phyloP scores from a whole-genome alignment of 805 yeast species.

The Tetrapisispora arboricola region DNA sequence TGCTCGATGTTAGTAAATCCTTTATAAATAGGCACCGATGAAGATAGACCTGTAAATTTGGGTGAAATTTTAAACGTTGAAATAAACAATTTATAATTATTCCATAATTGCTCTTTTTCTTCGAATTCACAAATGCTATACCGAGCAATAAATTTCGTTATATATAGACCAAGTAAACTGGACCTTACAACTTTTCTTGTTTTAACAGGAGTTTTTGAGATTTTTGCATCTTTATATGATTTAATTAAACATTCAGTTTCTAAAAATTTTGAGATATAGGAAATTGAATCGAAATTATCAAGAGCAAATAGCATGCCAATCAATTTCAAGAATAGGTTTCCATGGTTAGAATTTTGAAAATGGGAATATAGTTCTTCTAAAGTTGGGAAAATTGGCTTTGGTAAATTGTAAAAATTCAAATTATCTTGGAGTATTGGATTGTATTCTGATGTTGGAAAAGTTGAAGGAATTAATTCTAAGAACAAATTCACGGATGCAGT shows the following conservation, averaged over 20 bases:
- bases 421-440: slow-evolving; percentile 14
- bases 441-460: slow-evolving; percentile 10
- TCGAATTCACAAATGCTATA: slow-evolving; percentile 5
- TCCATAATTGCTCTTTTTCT: slow-evolving; percentile 7
- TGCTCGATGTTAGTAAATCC: background rate
- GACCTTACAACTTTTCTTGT: slow-evolving; percentile 6
- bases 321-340: background rate
- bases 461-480: slow-evolving; percentile 14
- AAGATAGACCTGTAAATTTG: background rate
- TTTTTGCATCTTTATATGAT: slow-evolving; percentile 2
- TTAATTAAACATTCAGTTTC: slow-evolving; percentile 10
- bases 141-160: slow-evolving; percentile 3
- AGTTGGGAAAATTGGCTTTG: slow-evolving; percentile 16
- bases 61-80: background rate
- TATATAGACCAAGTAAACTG: slow-evolving; percentile 7
- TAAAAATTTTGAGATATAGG: slow-evolving; percentile 6
- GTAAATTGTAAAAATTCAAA: background rate
- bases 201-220: background rate
- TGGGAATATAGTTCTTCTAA: slow-evolving; percentile 6
- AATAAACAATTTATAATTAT: slow-evolving; percentile 2
- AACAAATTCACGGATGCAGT: slow-evolving; percentile 7
- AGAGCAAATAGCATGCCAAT: slow-evolving; percentile 5
- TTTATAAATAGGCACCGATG: background rate
- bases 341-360: slow-evolving; percentile 3
- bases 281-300: slow-evolving; percentile 10